Evolutionary conservation across 1,284 basidiomycete species (phyloP), one percentile per base, ranked within the genome.

Genomic region (Naganishia liquefaciens): DNA sequence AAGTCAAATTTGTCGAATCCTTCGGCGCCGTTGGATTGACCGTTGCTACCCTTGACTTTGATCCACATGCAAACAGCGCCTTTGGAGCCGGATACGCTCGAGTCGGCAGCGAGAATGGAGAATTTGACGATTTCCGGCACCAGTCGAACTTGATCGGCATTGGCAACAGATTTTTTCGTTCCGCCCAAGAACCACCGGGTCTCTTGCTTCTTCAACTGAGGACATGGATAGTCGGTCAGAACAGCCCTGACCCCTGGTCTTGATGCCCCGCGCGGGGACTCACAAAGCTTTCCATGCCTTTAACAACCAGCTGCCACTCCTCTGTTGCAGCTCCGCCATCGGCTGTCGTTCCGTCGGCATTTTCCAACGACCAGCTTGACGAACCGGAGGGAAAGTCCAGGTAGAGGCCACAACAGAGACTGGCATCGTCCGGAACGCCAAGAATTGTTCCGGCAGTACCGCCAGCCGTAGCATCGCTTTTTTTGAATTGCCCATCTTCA

Each of bases 81-180:
- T 10, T 33, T n/a, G 51, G 51, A 33, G 23, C 21, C 30, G 28
- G 5, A 19, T 5, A 17, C 28, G 51, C 25, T 17, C 1, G 51
- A 17, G 9, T 53, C 51, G 51, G 28, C 51, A 33, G 28, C 15
- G 30, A 33, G 28, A 17, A 53, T 4, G 13, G 51, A 33, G 51
- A 53, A 53, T 27, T n/a, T 11, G 17, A 53, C 30, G 51, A n/a
- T 53, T 53, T 28, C 27, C 3, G 51, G 51, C 4, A 44, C 15
- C 17, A 44, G 42, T 44, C 13, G 42, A 17, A 44, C 21, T 17
- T 44, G 17, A n/a, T 44, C 13, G 42, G 42, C 4, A 15, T 17
- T 15, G 5, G 42, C 17, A 19, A n/a, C 42, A n/a, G 42, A 5
- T 15, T 44, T 44, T 21, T 44, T 44, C 17, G 21, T 44, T 6